Conservation (phyloP, 345 rosid species). For the Dipteronia sinensis region DNA sequence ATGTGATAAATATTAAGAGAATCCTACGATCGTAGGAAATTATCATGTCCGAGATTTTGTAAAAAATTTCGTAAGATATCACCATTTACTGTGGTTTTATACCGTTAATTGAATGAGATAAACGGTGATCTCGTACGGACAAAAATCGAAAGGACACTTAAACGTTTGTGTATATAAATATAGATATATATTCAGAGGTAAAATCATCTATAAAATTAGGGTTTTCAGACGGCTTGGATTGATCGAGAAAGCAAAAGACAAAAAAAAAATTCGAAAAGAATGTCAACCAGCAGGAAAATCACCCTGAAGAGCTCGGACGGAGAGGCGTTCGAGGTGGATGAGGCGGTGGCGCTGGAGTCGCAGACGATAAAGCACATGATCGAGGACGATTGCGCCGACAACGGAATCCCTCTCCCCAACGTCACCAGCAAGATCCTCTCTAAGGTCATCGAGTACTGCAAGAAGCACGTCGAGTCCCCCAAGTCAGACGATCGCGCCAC, state of each 20-base stretch:
- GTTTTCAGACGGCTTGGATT: not conserved
- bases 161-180: too few relatives aligned
- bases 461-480: slow-evolving; percentile 59
- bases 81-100: too few relatives aligned
- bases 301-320: slow-evolving; percentile 59
- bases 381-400: slow-evolving; percentile 58
- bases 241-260: not conserved
- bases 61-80: too few relatives aligned
- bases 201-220: not conserved
- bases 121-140: too few relatives aligned
- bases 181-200: not conserved
- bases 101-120: too few relatives aligned
- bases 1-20: too few relatives aligned
- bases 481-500: slow-evolving; percentile 33
- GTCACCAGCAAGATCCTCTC: slow-evolving; percentile 65
- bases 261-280: slow-evolving; percentile 9
- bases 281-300: slow-evolving; percentile 40
- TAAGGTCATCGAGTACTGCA: slow-evolving; percentile 77
- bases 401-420: slow-evolving; percentile 69
- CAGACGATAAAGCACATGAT: slow-evolving; percentile 74
- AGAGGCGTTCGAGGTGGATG: slow-evolving; percentile 64
- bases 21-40: too few relatives aligned
- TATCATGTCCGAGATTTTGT: too few relatives aligned
- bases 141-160: too few relatives aligned
- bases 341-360: slow-evolving; percentile 58